Evolutionary conservation across 352 stramenopile genomes (phyloP).

Genomic region (Pseudoperonospora humuli): DNA sequence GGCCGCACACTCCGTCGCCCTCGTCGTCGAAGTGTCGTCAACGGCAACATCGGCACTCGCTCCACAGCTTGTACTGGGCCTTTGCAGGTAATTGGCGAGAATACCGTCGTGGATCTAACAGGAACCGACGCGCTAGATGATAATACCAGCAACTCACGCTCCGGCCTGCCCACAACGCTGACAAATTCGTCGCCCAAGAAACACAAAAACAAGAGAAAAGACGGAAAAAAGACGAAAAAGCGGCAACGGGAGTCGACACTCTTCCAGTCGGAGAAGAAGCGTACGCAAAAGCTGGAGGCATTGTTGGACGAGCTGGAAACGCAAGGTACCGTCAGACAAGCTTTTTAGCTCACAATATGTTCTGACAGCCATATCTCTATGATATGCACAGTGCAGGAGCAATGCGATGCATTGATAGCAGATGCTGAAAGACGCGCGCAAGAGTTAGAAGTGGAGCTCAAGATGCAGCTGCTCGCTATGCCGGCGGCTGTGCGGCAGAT

Average conservation of each 20-base stretch:
- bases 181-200: slow-evolving; percentile 22
- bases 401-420: slow-evolving; percentile 43
- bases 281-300: slow-evolving; percentile 28
- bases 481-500: slow-evolving; percentile 65
- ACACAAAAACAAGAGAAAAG: slow-evolving; percentile 20
- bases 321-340: slow-evolving; percentile 29
- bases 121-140: slow-evolving; percentile 10
- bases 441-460: slow-evolving; percentile 67
- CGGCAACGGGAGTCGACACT: slow-evolving; percentile 14
- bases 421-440: slow-evolving; percentile 48
- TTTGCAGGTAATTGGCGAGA: slow-evolving; percentile 54
- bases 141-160: slow-evolving; percentile 1
- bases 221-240: slow-evolving; percentile 29
- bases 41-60: slow-evolving; percentile 6
- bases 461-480: slow-evolving; percentile 70
- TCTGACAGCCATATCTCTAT: background rate
- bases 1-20: slow-evolving; percentile 42
- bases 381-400: slow-evolving; percentile 43
- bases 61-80: slow-evolving; percentile 10
- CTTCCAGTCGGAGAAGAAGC: slow-evolving; percentile 31
- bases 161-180: slow-evolving; percentile 6
- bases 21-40: slow-evolving; percentile 20
- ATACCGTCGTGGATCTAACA: slow-evolving; percentile 44
- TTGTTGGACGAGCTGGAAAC: slow-evolving; percentile 56
- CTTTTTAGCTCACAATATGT: background rate